Evolutionary conservation across 139 green algal species (phyloP).

Genomic region (Parachlorella kessleri): DNA sequence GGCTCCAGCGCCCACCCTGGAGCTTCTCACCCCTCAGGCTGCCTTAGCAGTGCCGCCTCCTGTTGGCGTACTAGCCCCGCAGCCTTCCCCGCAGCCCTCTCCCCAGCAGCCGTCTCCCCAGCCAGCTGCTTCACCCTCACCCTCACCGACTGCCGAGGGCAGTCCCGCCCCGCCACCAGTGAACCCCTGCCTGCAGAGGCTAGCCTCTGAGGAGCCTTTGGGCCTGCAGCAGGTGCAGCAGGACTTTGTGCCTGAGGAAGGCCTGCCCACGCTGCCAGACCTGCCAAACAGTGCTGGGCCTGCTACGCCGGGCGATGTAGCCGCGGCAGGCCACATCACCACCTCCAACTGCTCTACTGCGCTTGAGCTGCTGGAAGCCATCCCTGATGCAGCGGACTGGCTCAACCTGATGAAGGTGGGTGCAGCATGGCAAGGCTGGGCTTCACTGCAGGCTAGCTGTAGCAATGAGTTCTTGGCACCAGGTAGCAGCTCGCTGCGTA

Average conservation of each 20-base stretch:
- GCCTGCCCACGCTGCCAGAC: conserved; percentile 3
- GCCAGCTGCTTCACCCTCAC: not conserved
- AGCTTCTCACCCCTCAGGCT: conserved; percentile 1
- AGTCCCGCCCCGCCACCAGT: not conserved
- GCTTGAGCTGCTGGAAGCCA: conserved; percentile 23
- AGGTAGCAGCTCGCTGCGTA: no score
- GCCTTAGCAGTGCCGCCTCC: not conserved
- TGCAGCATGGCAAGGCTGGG: no score
- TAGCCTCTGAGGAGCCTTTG: not conserved
- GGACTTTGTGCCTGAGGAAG: not conserved
- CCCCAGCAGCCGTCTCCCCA: not conserved
- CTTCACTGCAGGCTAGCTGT: no score
- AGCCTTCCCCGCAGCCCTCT: not conserved
- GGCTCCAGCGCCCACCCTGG: not conserved
- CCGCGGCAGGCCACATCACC: not conserved
- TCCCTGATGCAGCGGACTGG: conserved; percentile 30
- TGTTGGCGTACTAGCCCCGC: not conserved
- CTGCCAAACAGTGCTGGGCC: not conserved
- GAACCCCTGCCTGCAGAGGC: no score
- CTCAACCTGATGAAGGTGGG: conserved; percentile 18
- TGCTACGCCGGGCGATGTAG: not conserved
- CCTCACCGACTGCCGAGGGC: not conserved
- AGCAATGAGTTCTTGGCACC: no score
- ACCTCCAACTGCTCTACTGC: conserved; percentile 24
- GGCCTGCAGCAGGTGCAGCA: not conserved